phyloP scores from a whole-genome alignment of 2,329 filamentous ascomycete species.

The Scopulariopsis brevicaulis region DNA sequence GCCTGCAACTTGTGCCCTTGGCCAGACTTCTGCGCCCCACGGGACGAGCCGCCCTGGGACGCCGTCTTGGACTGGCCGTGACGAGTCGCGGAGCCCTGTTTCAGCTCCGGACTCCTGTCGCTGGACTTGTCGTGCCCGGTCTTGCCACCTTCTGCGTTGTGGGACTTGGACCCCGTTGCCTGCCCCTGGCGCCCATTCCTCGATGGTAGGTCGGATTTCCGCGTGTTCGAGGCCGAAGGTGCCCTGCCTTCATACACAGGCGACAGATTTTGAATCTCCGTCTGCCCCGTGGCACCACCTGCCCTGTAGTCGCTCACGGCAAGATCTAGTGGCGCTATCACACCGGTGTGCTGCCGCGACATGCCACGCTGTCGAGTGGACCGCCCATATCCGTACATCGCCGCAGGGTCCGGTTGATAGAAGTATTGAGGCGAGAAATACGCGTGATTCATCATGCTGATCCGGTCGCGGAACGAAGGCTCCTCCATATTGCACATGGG shows the following conservation, averaged over 20 bases:
- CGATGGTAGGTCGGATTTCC: slow-evolving; percentile 35
- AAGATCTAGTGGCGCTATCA: slow-evolving; percentile 44
- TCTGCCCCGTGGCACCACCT: slow-evolving; percentile 17
- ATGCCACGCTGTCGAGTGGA: slow-evolving; percentile 23
- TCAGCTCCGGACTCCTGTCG: slow-evolving; percentile 9
- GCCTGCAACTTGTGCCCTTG: not conserved
- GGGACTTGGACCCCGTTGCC: slow-evolving; percentile 1
- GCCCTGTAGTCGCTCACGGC: slow-evolving; percentile 33
- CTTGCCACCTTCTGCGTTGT: slow-evolving; percentile 6
- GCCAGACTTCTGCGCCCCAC: slow-evolving; percentile 9
- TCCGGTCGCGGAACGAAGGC: slow-evolving; percentile 27
- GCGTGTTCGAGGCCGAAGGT: slow-evolving; percentile 47
- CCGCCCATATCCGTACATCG: slow-evolving; percentile 10
- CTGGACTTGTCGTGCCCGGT: slow-evolving; percentile 13
- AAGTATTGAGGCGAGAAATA: slow-evolving; percentile 3
- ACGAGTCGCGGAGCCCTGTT: slow-evolving; percentile 5
- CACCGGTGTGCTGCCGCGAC: slow-evolving; percentile 30
- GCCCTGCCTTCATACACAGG: slow-evolving; percentile 66
- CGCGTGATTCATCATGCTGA: slow-evolving; percentile 23
- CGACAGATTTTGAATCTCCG: slow-evolving; percentile 46
- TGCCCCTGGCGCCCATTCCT: slow-evolving; percentile 6
- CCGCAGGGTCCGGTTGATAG: slow-evolving; percentile 2
- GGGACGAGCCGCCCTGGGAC: not conserved
- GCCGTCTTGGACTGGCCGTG: slow-evolving; percentile 7
- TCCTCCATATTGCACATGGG: slow-evolving; percentile 17